Percentiles rank a stretch among this genome's conserved stretches.
phyloP scores from a whole-genome alignment of 225 moss, liverwort and hornwort species.

The Ulota crispa region DNA sequence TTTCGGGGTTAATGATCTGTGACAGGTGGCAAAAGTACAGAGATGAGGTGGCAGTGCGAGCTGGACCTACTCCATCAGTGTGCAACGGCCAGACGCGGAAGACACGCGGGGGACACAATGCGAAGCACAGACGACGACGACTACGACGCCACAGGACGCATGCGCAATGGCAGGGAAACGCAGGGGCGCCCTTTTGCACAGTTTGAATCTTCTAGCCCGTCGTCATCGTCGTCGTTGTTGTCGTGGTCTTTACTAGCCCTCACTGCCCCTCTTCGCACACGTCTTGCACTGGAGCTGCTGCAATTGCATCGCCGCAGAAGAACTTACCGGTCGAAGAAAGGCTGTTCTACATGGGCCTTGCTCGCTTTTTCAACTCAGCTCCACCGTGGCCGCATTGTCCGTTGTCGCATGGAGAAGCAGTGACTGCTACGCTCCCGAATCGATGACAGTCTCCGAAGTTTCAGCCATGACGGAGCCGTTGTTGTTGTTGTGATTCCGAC shows the following conservation, averaged over 20 bases:
- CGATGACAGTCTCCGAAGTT: conserved; percentile 22
- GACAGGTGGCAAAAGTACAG: not conserved
- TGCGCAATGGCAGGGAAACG: not conserved
- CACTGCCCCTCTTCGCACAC: not conserved
- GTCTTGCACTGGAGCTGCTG: not conserved
- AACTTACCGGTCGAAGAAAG: not conserved
- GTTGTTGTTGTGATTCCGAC: not conserved
- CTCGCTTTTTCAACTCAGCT: not conserved
- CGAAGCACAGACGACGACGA: not conserved
- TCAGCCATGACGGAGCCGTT: not conserved
- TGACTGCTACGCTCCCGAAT: not conserved
- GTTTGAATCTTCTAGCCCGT: conserved; percentile 15
- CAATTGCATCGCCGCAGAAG: not conserved
- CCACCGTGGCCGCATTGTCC: not conserved
- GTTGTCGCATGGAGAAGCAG: not conserved
- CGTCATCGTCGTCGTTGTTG: not conserved
- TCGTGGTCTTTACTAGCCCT: not conserved
- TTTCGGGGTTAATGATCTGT: not conserved
- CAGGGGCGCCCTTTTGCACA: not conserved
- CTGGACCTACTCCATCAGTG: not conserved
- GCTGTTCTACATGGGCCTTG: not conserved
- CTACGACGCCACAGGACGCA: not conserved
- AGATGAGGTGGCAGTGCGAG: conserved; percentile 11
- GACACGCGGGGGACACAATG: conserved; percentile 18
- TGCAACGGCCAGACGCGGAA: conserved; percentile 45